Base-by-base conservation (phyloP, 306 rosid genomes). In the Calophaca sinica region DNA sequence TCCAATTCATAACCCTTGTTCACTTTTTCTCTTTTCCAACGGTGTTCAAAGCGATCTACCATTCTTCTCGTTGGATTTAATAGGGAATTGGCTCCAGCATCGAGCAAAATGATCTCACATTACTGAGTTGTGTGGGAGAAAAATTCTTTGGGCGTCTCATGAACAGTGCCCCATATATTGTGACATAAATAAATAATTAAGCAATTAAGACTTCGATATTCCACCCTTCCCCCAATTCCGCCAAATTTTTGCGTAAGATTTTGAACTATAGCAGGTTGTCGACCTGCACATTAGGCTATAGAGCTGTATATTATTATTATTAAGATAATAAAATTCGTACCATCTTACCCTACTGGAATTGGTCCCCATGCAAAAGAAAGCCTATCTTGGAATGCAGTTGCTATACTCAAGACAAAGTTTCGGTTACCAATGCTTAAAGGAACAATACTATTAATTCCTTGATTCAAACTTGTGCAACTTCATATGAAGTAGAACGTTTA, bases 181-280 rank as follows among this genome's bases (percentile, higher is more conserved):
- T 20, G 26, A 20, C 26, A 20, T 20, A 20, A n/a, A n/a, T n/a
- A 20, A 20, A 20, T 20, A 20, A 20, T 20, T 20, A 20, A 20
- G 26, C 26, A 20, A 20, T 20, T 20, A 20, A 20, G 26, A 41
- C 45, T 68, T 59, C 42, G 50, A 64, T 26, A 71, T 26, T 58
- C 80, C 15, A 49, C 48, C 41, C 72, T 3, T 12, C 54, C 75
- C 71, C 14, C 44, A 46, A 64, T 81, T 71, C 85, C 49, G 67
- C 63, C 58, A 70, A 48, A 33, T 62, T 33, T 45, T 42, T 42
- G 48, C 72, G 11, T 78, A 59, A 86, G 63, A 78, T 72, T 75
- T 76, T 68, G 89, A 85, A 81, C 39, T 70, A 68, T 78, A 60
- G 69, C 70, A 1, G 26, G 77, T 28, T 59, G 38, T 54, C 74